Evolutionary conservation across 2,329 filamentous ascomycete species (phyloP), one percentile per base, ranked within the genome.

Genomic region (Calonectria honghensis): DNA sequence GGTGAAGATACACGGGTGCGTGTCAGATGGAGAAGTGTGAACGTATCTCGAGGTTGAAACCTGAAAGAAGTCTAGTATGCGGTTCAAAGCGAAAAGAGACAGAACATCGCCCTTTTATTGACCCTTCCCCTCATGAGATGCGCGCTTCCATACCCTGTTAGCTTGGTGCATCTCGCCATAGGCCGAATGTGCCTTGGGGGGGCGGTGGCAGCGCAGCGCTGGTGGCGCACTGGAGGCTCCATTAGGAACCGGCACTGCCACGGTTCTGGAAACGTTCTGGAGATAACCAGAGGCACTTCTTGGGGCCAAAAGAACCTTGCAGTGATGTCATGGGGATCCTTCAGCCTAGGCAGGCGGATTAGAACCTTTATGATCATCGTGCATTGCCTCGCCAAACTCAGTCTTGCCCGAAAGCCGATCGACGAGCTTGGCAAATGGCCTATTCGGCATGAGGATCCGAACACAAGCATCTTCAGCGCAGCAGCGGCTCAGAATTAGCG

Each of bases 131-230:
- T 35, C 52, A 57, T 54, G n/a, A 37, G 32, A 61, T 35, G 9
- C 4, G 20, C 20, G 45, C n/a, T 24, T 48, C n/a, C 4, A 11
- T 24, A 24, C 45, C 57, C n/a, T 59, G n/a, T 11, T 59, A 20
- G 11, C 54, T 59, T 61, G 57, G n/a, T n/a, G 20, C 13, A 37
- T 61, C 27, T 31, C 35, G 13, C 57, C 5, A 61, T 39, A 39
- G 57, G 32, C 11, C 54, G 10, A 63, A 29, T 63, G 35, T 41
- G 57, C 57, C 57, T 63, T 41, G 57, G 57, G 37, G 57, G 35
- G 57, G 57, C 57, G 35, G 35, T 61, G 57, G 57, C 57, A 63
- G 57, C 57, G 57, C 57, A 61, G 51, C 51, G 20, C 29, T 39
- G 24, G 24, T 31, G 35, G 57, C 57, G 57, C 57, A 63, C 7